Percentiles rank a stretch among this genome's conserved stretches.
Conservation (phyloP, 2,329 filamentous ascomycete genomes). For the Madurella fahalii region DNA sequence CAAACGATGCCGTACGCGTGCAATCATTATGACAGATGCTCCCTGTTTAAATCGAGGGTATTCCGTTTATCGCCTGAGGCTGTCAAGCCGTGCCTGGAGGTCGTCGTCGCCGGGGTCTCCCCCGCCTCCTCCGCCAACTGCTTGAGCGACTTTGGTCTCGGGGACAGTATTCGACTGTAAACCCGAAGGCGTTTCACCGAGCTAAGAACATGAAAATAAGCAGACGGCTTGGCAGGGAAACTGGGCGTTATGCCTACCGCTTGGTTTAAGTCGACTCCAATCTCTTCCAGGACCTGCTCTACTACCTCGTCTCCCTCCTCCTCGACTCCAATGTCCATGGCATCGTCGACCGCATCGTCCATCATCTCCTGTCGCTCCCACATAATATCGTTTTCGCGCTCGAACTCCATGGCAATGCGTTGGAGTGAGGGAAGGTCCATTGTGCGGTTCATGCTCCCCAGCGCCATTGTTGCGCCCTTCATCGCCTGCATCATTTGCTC, state of each 20-base stretch:
- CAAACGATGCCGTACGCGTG: too few relatives aligned
- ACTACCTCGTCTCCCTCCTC: constrained; percentile 97
- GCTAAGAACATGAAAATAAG: constrained; percentile 47
- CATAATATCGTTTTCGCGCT: constrained; percentile 99
- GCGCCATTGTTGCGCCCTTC: constrained; percentile 90
- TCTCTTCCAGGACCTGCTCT: constrained; percentile 93
- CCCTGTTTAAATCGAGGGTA: too few relatives aligned
- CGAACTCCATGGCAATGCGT: constrained; percentile 97
- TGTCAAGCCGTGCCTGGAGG: constrained; percentile 88
- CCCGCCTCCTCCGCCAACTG: constrained; percentile 65
- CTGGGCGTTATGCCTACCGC: constrained; percentile 57
- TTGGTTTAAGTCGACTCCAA: constrained; percentile 88
- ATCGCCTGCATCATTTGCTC: constrained; percentile 99
- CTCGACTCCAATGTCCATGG: constrained; percentile 83
- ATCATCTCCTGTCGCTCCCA: constrained; percentile 99
- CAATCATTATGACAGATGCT: too few relatives aligned
- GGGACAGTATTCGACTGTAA: constrained; percentile 69
- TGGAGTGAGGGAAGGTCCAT: constrained; percentile 97
- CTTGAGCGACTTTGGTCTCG: constrained; percentile 79
- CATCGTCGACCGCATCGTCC: constrained; percentile 97
- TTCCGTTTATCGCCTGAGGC: constrained; percentile 57
- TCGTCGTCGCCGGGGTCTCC: constrained; percentile 76
- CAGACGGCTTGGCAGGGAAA: constrained; percentile 7
- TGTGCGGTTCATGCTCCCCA: constrained; percentile 94
- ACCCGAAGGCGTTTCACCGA: constrained; percentile 86